Evolutionary conservation across 2,329 filamentous ascomycete species (phyloP).

Genomic region (Geosmithia flava): DNA sequence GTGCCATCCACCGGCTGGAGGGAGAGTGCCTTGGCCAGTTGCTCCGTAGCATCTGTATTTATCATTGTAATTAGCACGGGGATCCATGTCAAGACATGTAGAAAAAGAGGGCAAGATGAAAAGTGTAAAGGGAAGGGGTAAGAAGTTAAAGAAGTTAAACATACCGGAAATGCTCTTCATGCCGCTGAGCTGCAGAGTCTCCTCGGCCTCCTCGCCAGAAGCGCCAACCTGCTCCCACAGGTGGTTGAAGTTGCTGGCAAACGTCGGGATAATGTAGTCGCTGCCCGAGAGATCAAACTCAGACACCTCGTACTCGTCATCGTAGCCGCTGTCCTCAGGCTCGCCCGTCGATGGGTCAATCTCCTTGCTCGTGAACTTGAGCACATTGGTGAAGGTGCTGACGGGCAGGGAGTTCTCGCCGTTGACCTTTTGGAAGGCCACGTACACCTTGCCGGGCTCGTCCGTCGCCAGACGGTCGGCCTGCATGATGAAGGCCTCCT

Average conservation of each 20-base stretch:
- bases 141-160: slow-evolving; percentile 15
- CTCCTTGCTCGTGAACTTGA: slow-evolving; percentile 97
- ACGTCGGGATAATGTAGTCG: slow-evolving; percentile 88
- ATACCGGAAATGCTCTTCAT: slow-evolving; percentile 87
- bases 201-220: slow-evolving; percentile 78
- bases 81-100: no score
- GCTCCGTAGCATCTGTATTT: slow-evolving; percentile 72
- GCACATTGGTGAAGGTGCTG: slow-evolving; percentile 76
- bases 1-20: slow-evolving; percentile 91
- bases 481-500: slow-evolving; percentile 90
- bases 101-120: not conserved
- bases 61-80: not conserved
- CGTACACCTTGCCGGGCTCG: slow-evolving; percentile 86
- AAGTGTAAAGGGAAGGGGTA: not conserved
- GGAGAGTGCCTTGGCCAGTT: slow-evolving; percentile 74
- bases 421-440: slow-evolving; percentile 76
- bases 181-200: slow-evolving; percentile 78
- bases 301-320: slow-evolving; percentile 95
- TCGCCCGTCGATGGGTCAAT: slow-evolving; percentile 91
- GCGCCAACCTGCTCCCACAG: slow-evolving; percentile 90
- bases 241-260: slow-evolving; percentile 89
- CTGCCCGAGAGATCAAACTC: slow-evolving; percentile 84
- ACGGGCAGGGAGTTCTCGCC: slow-evolving; percentile 68
- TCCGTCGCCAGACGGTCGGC: slow-evolving; percentile 72
- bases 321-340: slow-evolving; percentile 84